Base-by-base conservation (phyloP, 2,329 filamentous ascomycete genomes). In the Pseudogymnoascus sp. region DNA sequence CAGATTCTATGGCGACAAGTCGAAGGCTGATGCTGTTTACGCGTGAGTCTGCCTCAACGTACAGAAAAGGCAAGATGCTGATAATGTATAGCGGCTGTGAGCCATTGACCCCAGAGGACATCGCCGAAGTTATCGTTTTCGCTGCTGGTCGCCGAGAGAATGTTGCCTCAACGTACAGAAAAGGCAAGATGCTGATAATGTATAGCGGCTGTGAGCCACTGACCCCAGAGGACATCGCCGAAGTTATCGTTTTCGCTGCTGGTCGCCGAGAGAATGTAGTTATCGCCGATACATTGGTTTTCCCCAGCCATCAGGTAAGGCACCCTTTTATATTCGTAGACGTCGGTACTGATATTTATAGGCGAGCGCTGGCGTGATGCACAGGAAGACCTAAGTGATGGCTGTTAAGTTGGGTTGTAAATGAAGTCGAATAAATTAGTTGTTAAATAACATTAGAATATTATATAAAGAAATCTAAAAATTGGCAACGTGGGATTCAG, bases 101-200 rank as follows among this genome's bases (percentile, higher is more conserved):
- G 68, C 92, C 92, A 41, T 79, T 97, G 68, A 96, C 91, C 0
- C 89, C 90, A 0, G 90, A 94, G 59, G 92, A 97, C 71, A 92
- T 97, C 71, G 92, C 92, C 11, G 92, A 97, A 77, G 82, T 95
- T 31, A 81, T 96, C 35, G 92, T 97, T 6, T 97, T 96, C 72
- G 82, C 89, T 2, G 91, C 89, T 3, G 88, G 89, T 3, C 83
- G 92, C 70, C 84, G 88, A 68, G 91, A 96, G 77, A 97, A 97
- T 73, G 91, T 96, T n/a, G n/a, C n/a, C n/a, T n/a, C n/a, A n/a
- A n/a, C n/a, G n/a, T n/a, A 65, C 14, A 21, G 14, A n/a, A 33
- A 37, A 37, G 63, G 59, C 39, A n/a, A 19, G 29, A 43, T 62
- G 66, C 60, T 67, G 49, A 49, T 39, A 26, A 26, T 59, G 12